Evolutionary conservation across 2,329 filamentous ascomycete genomes (phyloP), one percentile per base, ranked within the genome.

Genomic region (Cladosporium sp.): DNA sequence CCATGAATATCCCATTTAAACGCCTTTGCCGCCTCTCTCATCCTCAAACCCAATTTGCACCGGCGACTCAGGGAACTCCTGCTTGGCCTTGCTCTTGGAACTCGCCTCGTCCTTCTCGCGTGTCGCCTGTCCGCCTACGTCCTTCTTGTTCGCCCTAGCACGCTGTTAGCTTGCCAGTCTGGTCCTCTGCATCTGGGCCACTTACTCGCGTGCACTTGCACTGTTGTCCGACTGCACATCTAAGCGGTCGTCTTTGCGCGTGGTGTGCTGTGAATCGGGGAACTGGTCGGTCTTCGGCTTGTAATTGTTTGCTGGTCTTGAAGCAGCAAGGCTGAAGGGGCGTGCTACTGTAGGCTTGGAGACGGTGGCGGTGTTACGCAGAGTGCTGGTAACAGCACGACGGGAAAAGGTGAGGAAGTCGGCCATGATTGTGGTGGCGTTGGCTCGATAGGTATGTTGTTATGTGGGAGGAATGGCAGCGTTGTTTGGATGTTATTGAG

Each of bases 41-140:
- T 76, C 73, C 60, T 76, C 71, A 69, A 77, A 75, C 0, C 74
- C 74, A 57, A 77, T 74, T 5, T 67, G 67, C 3, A 38, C 39
- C 1, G 74, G 73, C 12, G 72, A 68, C 59, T 75, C 74, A 3
- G 74, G 74, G 49, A 70, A 66, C 48, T 75, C 72, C 48, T 71
- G 60, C 66, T 76, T 76, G 20, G 72, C 69, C 61, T 69, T 69
- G 20, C 59, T 55, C 40, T 59, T 65, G 25, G 63, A 67, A 19
- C 66, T 64, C 19, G 62, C 59, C 20, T 62, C 61, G 51, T 75
- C 73, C 18, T 51, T 63, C 27, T 66, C 53, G 32, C 65, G 61
- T 0, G 70, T 72, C 15, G 74, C 72, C 18, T 62, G 54, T 18
- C 72, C 73, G 40, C 71, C 71, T 0, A 55, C 58, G 38, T 65